Percentiles rank a stretch among this genome's conserved stretches.
phyloP scores from a whole-genome alignment of 73 alveolate genomes.

The Uronychia setigera region DNA sequence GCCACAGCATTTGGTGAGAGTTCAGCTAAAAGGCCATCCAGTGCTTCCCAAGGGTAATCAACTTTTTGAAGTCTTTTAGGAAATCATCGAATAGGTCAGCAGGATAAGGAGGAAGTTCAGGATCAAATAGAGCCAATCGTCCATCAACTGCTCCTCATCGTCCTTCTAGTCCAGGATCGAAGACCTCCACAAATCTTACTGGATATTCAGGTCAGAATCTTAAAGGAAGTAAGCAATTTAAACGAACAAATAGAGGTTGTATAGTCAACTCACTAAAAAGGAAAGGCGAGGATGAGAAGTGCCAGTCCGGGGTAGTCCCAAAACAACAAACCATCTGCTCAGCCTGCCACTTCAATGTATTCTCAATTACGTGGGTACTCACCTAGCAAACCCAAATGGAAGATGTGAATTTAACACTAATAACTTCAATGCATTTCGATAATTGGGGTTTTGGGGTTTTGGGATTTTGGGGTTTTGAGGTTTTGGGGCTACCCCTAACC shows the following conservation, averaged over 20 bases:
- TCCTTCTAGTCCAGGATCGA: neutral
- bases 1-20: neutral
- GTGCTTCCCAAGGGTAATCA: neutral
- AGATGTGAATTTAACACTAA: no score
- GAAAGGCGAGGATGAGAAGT: neutral
- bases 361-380: neutral
- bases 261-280: neutral
- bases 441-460: no score
- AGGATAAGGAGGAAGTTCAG: no score
- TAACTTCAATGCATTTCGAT: no score
- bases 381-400: neutral
- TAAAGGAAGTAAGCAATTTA: neutral
- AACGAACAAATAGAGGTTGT: neutral
- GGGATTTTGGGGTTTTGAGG: no score
- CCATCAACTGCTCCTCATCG: neutral
- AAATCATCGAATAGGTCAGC: no score
- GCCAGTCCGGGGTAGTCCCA: neutral
- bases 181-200: neutral
- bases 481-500: no score
- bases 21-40: neutral
- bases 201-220: neutral
- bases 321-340: neutral
- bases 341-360: slow-evolving; percentile 1
- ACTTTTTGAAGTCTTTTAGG: no score
- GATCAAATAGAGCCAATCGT: no score